Base-by-base conservation (phyloP, 2,329 filamentous ascomycete genomes). In the Sordariomycetes sp. region DNA sequence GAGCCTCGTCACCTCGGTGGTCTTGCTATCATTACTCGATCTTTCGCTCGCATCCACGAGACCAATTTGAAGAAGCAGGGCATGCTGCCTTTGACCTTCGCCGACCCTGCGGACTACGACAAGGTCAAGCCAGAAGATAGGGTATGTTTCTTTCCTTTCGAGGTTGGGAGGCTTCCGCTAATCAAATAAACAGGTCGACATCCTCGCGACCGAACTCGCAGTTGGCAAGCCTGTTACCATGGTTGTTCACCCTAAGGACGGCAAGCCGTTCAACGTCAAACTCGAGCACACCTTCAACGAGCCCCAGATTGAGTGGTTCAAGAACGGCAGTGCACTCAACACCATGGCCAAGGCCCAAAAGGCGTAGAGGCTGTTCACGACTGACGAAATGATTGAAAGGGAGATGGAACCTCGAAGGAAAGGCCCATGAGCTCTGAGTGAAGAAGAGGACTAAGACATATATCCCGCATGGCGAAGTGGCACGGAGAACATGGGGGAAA, bases 11-110 rank as follows among this genome's bases (percentile, higher is more conserved):
- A 96, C 71, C 81, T 98, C 46, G 92, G 92, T 56, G 92, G 90
- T 63, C 77, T 95, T 54, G 92, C 90, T 55, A 94, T 98, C 71
- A 93, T 98, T 60, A 88, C 83, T 57, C 82, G 86, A 58, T 86
- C 78, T 45, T 98, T 98, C 59, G 92, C 92, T 55, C 92, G 92
- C 83, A 98, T 98, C 58, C 92, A 98, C 76, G 92, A 98, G 76
- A 98, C 92, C 72, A 98, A 98, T 79, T 69, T 98, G 72, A 98
- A 98, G 86, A 98, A 98, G 82, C 92, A 98, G 79, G 92, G 92
- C 68, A 95, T 98, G 90, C 84, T 98, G 68, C 92, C 92, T 54
- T 76, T 98, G 46, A 96, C 88, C 52, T 98, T 98, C 70, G 66
- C 78, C 38, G 80, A 96, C 58, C 90, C 90, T 37, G 90, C 82